Conservation (phyloP, 768 basidiomycete genomes). For the Multifurca ochricompacta region DNA sequence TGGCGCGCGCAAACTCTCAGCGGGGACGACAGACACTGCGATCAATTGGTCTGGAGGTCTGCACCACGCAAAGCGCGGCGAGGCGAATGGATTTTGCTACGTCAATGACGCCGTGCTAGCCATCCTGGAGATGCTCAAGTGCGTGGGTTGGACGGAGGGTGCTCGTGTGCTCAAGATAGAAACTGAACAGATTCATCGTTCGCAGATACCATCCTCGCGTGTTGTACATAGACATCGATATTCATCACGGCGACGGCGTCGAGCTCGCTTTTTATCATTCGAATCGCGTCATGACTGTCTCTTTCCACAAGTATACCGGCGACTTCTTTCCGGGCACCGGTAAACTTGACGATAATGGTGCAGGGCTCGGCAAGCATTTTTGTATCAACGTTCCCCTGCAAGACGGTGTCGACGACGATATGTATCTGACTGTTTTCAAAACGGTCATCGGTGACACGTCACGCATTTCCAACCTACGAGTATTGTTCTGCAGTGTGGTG, state of each 20-base stretch:
- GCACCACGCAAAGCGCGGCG: slow-evolving; percentile 96
- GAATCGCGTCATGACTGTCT: slow-evolving; percentile 97
- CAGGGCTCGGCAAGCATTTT: slow-evolving; percentile 88
- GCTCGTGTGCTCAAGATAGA: neutral
- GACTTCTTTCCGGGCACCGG: slow-evolving; percentile 99
- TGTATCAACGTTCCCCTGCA: slow-evolving; percentile 90
- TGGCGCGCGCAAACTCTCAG: slow-evolving; percentile 79
- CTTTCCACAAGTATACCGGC: slow-evolving; percentile 98
- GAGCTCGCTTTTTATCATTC: slow-evolving; percentile 97
- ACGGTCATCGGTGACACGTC: slow-evolving; percentile 91
- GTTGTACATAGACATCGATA: slow-evolving; percentile 97
- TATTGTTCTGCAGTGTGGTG: slow-evolving; percentile 95
- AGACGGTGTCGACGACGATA: slow-evolving; percentile 96
- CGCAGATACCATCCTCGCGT: slow-evolving; percentile 85
- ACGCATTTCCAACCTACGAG: slow-evolving; percentile 78
- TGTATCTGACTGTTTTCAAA: slow-evolving; percentile 94
- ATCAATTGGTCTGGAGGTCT: slow-evolving; percentile 99
- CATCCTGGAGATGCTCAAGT: slow-evolving; percentile 77
- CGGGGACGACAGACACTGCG: slow-evolving; percentile 87
- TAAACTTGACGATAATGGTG: slow-evolving; percentile 87
- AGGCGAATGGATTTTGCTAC: slow-evolving; percentile 98
- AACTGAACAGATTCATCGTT: neutral
- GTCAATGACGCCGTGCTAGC: slow-evolving; percentile 95
- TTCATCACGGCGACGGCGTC: slow-evolving; percentile 97
- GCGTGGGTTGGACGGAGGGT: neutral